Conservation (phyloP, 768 basidiomycete species). For the Leccinellum albellum region DNA sequence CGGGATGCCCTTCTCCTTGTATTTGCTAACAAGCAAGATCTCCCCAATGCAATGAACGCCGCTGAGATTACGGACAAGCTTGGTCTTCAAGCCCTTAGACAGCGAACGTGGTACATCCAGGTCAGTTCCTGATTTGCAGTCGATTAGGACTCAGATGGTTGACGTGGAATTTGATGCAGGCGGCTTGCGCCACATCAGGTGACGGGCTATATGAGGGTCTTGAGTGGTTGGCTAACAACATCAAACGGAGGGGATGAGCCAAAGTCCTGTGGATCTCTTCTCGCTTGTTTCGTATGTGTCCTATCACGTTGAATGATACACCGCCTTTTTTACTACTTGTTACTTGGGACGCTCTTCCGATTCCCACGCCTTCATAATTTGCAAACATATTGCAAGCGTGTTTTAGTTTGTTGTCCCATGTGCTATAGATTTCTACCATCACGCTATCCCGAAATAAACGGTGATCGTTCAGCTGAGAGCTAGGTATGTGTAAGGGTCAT, state of each 20-base stretch:
- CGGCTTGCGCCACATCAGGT: conserved; percentile 96
- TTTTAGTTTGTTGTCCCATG: neutral
- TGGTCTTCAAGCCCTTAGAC: conserved; percentile 93
- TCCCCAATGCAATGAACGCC: conserved; percentile 99
- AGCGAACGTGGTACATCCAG: conserved; percentile 98
- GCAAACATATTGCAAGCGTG: conserved; percentile 5
- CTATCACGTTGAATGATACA: conserved; percentile 54
- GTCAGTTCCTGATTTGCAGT: conserved; percentile 38
- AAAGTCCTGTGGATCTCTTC: conserved; percentile 22
- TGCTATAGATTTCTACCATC: conserved; percentile 1
- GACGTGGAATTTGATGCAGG: conserved; percentile 44
- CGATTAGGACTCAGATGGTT: conserved; percentile 2
- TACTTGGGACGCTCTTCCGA: conserved; percentile 28
- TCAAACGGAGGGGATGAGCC: conserved; percentile 71
- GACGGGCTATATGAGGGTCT: conserved; percentile 98
- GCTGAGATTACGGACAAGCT: conserved; percentile 99
- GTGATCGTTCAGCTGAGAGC: neutral
- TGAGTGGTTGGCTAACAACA: conserved; percentile 93
- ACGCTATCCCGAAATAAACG: conserved; percentile 7
- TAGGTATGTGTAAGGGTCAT: conserved; percentile 31
- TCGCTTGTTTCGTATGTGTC: conserved; percentile 44
- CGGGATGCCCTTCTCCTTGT: conserved; percentile 97
- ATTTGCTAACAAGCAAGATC: conserved; percentile 99
- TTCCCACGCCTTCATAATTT: conserved; percentile 15
- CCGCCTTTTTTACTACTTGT: conserved; percentile 36